Evolutionary conservation across 441 rosid species (phyloP).

Genomic region (Populus trichocarpa): DNA sequence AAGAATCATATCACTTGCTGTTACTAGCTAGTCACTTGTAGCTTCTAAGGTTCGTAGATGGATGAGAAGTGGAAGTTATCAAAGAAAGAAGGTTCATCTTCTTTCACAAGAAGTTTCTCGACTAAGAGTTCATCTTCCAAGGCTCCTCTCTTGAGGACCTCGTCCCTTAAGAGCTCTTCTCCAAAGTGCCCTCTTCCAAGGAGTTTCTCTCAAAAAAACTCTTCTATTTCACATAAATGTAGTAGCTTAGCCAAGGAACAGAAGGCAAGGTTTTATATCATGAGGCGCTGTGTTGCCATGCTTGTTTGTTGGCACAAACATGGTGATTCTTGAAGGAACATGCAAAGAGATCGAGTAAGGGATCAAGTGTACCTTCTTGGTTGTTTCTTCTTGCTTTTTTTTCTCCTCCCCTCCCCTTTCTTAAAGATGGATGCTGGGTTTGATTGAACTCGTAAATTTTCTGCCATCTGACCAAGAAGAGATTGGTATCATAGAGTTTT

Average conservation of each 20-base stretch:
- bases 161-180: slow-evolving; percentile 57
- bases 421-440: slow-evolving; percentile 26
- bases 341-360: background rate
- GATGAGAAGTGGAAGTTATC: slow-evolving; percentile 84
- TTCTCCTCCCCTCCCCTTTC: slow-evolving; percentile 1
- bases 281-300: slow-evolving; percentile 98
- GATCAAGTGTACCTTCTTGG: slow-evolving; percentile 7
- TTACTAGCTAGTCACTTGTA: background rate
- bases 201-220: slow-evolving; percentile 49
- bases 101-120: slow-evolving; percentile 68
- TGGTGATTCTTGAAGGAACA: slow-evolving; percentile 59
- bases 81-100: slow-evolving; percentile 48
- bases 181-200: slow-evolving; percentile 41
- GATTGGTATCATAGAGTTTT: slow-evolving; percentile 13
- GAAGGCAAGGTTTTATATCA: slow-evolving; percentile 91
- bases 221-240: slow-evolving; percentile 66
- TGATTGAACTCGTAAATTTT: slow-evolving; percentile 20
- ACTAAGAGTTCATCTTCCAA: slow-evolving; percentile 60
- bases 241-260: slow-evolving; percentile 91
- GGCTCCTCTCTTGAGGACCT: slow-evolving; percentile 64
- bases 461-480: slow-evolving; percentile 22
- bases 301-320: slow-evolving; percentile 98
- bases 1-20: background rate
- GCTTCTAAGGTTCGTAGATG: slow-evolving; percentile 28
- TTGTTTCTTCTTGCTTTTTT: background rate